phyloP scores from a whole-genome alignment of 257 asterid genomes.

The Nicotiana paniculata region DNA sequence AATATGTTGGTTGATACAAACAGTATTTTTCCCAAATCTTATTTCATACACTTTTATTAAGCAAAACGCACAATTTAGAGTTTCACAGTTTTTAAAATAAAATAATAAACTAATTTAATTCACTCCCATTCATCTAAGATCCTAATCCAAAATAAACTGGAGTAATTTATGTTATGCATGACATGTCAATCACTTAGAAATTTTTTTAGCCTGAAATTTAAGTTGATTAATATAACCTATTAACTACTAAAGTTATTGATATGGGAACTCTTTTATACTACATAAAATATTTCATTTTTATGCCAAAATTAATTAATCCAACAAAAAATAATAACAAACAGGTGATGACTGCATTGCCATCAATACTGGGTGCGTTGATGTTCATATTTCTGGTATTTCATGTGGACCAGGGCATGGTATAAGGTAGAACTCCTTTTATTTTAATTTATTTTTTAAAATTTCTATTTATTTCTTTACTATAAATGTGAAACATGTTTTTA shows the following conservation, averaged over 20 bases:
- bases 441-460: not conserved
- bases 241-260: not conserved
- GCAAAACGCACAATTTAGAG: too few species aligned
- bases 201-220: not conserved
- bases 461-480: not conserved
- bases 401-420: slow-evolving; percentile 26
- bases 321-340: not conserved
- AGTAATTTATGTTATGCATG: too few species aligned
- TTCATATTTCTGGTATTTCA: slow-evolving; percentile 6
- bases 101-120: too few species aligned
- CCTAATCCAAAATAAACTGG: too few species aligned
- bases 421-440: slow-evolving; percentile 5
- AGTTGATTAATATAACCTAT: not conserved
- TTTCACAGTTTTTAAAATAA: too few species aligned
- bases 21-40: not conserved
- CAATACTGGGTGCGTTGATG: slow-evolving; percentile 3
- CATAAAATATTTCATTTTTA: not conserved
- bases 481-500: not conserved
- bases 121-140: too few species aligned
- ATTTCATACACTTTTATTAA: not conserved
- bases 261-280: not conserved
- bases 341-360: slow-evolving; percentile 23
- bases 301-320: not conserved
- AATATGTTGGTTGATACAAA: not conserved
- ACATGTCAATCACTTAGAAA: too few species aligned